phyloP scores from a whole-genome alignment of 2,329 filamentous ascomycete genomes.

The Dactylella cylindrospora region DNA sequence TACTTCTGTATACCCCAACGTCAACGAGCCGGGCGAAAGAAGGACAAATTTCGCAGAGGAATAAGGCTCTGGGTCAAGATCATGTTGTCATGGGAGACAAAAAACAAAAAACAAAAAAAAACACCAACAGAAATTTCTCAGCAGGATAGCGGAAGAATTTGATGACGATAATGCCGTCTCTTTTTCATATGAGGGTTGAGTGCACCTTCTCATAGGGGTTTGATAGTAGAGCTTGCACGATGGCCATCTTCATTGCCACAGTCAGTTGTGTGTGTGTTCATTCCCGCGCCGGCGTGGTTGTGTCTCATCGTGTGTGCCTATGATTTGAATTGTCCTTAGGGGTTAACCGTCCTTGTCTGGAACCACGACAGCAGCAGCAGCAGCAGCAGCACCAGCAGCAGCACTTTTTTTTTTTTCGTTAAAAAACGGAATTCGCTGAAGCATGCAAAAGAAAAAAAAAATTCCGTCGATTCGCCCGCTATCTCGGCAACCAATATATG shows the following conservation, averaged over 20 bases:
- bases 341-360: constrained; percentile 43
- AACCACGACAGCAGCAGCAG: constrained; percentile 42
- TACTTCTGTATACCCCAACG: constrained; percentile 17
- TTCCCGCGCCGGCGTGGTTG: constrained; percentile 45
- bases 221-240: constrained; percentile 45
- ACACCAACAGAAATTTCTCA: too few relatives aligned
- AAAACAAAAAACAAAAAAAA: constrained; percentile 4
- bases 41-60: constrained; percentile 17
- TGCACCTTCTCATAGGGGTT: constrained; percentile 45
- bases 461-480: constrained; percentile 38
- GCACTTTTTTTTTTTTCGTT: too few relatives aligned
- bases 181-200: constrained; percentile 40
- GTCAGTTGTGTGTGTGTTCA: constrained; percentile 45
- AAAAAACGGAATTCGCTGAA: constrained; percentile 13
- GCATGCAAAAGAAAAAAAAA: constrained; percentile 12
- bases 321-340: constrained; percentile 45
- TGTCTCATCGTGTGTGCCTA: constrained; percentile 44
- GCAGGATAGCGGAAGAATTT: constrained; percentile 4
- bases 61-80: constrained; percentile 11
- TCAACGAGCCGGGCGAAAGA: constrained; percentile 16
- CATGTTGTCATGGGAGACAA: constrained; percentile 20
- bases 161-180: constrained; percentile 19
- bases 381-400: too few relatives aligned
- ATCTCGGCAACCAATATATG: constrained; percentile 43
- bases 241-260: constrained; percentile 44